Base-by-base conservation (phyloP, 225 moss, liverwort and hornwort genomes). In the Thuidium tamariscinum region DNA sequence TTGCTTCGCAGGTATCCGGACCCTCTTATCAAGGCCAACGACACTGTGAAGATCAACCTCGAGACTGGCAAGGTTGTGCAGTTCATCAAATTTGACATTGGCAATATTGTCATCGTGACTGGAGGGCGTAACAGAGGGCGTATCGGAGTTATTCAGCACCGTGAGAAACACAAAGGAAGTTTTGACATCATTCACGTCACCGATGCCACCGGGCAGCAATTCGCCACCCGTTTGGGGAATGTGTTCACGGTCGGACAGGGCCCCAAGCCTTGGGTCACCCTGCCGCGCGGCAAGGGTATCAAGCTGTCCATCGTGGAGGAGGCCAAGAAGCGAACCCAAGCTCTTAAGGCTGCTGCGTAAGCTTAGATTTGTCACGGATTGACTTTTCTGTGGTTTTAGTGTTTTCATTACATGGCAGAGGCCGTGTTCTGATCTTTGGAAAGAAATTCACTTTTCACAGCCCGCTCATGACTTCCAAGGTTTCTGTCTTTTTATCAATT, bases 131-230 rank as follows among this genome's bases (percentile, higher is more conserved):
- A 97, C 88, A 96, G 97, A 88, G 97, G 97, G 79, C 93, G 96
- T 89, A 94, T 97, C 44, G 97, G 97, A 78, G 91, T 91, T 3
- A 97, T 97, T 84, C 96, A 97, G 90, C 96, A 97, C 85, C 93
- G 97, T 77, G 97, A 97, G 89, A 97, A 97, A 94, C 97, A 97
- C 85, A 97, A 96, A 92, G 97, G 97, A 14, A 97, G 97, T 72
- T 97, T 97, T 36, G 96, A 97, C 74, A 97, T 97, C 81, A 96
- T 97, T 81, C 97, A 97, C 61, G 94, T 97, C 74, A 93, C 91
- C 8, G 97, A 97, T 71, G 30, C 94, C 41, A 93, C 91, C 34
- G 97, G 96, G 18, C 94, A 95, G 86, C 94, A 95, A 61, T 97
- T 97, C 81, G 97, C 97, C 26, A 97, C 97, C 27, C 95, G 97